Base-by-base conservation (phyloP, 2,329 filamentous ascomycete species). In the Eutypella sp. region DNA sequence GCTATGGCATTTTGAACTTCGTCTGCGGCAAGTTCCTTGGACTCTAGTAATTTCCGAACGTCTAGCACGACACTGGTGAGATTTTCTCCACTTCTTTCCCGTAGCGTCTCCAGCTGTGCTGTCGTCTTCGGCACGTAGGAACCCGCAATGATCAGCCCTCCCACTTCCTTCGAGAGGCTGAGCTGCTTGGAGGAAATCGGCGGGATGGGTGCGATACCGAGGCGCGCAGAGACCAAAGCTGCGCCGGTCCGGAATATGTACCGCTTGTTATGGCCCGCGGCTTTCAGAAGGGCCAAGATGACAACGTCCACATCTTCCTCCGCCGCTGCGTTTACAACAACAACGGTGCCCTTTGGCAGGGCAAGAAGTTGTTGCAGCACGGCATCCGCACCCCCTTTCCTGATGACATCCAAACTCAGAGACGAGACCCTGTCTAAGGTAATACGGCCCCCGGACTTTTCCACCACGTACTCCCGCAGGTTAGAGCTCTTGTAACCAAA, bases 51-150 rank as follows among this genome's bases (percentile, higher is more conserved):
- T 10, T 69, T 66, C 3, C 66, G 65, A 0, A 80, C 77, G 13
- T 75, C 62, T 2, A 81, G 61, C 10, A 71, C 67, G 23, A 79
- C 66, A 0, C 67, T 70, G 0, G 64, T 68, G 1, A 79, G 58
- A n/a, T 67, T 60, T 0, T 59, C 48, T 0, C 67, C 68, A 1
- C 70, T 67, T 15, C 60, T 59, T 2, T 65, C 57, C 0, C 63
- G 60, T 8, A 81, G 54, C 2, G 61, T 58, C 22, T 72, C 67
- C 1, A 81, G 58, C 45, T 81, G 78, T 0, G 73, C 70, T 0
- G 78, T 81, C 0, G 78, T 82, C 51, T 81, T 81, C 3, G 76
- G 76, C 0, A 81, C 76, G 38, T 82, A 81, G 0, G 74, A 78
- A 0, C 79, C 77, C 0, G 76, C 77, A 15, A 82, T 69, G 16